These are phyloP conservation scores for Thermothielavioides terrestris DNA, from an alignment of 495 filamentous ascomycete species.

Conservation along the genomic window DNA sequence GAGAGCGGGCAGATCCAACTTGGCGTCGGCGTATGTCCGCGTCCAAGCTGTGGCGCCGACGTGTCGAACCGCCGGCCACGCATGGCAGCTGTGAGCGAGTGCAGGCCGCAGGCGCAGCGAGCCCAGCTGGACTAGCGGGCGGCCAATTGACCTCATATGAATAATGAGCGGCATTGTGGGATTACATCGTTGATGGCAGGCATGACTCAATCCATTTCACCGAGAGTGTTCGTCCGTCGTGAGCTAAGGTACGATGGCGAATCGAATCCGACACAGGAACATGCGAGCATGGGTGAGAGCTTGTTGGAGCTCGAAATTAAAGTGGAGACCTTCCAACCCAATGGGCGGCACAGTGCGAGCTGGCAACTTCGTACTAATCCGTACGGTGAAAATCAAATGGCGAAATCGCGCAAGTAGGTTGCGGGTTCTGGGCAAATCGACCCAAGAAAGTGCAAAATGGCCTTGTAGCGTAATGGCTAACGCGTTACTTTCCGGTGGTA, in stretches of 20 bases:
- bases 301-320: not conserved
- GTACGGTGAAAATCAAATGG: too few species aligned
- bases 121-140: constrained; percentile 17
- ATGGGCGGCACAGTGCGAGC: not conserved
- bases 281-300: too few species aligned
- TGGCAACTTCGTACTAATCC: not conserved
- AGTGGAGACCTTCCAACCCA: not conserved
- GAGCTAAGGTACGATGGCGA: too few species aligned
- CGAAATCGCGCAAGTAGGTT: too few species aligned
- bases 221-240: too few species aligned
- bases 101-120: not conserved
- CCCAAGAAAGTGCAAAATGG: too few species aligned
- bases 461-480: too few species aligned
- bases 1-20: constrained; percentile 54
- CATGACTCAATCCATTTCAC: too few species aligned
- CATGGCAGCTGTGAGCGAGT: not conserved
- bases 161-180: constrained; percentile 25
- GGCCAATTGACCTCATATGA: constrained; percentile 25
- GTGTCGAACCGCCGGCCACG: not conserved
- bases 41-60: constrained; percentile 13
- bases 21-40: constrained; percentile 28
- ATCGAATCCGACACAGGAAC: too few species aligned
- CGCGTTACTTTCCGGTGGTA: too few species aligned
- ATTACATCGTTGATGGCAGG: constrained; percentile 15
- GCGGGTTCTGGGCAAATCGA: too few species aligned